phyloP scores from a whole-genome alignment of 1,284 basidiomycete genomes.

The Psilocybe mexicana region DNA sequence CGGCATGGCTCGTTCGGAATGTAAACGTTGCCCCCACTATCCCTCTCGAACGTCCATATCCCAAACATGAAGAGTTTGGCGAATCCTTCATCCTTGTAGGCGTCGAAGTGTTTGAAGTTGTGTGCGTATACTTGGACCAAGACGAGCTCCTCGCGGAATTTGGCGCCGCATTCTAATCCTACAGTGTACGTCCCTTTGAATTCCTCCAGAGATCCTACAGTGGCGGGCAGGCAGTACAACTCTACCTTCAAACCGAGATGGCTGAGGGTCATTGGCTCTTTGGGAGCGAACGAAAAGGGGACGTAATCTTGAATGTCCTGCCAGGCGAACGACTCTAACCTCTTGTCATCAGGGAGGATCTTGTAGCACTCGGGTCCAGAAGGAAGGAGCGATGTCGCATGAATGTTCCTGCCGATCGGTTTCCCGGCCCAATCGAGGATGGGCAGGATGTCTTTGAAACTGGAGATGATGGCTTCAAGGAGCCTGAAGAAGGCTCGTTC shows the following conservation, averaged over 20 bases:
- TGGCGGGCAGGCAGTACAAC: constrained; percentile 7
- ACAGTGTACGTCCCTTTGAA: constrained; percentile 1
- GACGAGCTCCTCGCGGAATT: constrained; percentile 2
- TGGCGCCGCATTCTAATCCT: constrained; percentile 3
- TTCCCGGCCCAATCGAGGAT: constrained; percentile 13
- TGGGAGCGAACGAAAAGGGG: constrained; percentile 3
- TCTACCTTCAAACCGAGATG: constrained; percentile 11
- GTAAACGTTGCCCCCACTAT: constrained; percentile 7
- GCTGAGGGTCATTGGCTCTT: constrained; percentile 12
- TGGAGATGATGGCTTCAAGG: constrained; percentile 7
- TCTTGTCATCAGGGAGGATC: neutral
- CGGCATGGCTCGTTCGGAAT: neutral
- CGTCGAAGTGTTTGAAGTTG: constrained; percentile 1
- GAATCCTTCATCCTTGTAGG: constrained; percentile 5
- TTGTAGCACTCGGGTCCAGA: constrained; percentile 14
- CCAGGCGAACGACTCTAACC: constrained; percentile 1
- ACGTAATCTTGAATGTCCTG: constrained; percentile 6
- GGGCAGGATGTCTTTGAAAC: constrained; percentile 6
- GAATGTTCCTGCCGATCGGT: constrained; percentile 4
- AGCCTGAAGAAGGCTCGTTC: constrained; percentile 14
- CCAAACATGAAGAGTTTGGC: constrained; percentile 11
- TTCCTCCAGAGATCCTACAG: neutral
- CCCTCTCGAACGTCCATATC: constrained; percentile 11
- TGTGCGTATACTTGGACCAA: constrained; percentile 3
- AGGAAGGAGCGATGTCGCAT: constrained; percentile 9